Base-by-base conservation (phyloP, 768 basidiomycete genomes). In the Inosperma sp. region DNA sequence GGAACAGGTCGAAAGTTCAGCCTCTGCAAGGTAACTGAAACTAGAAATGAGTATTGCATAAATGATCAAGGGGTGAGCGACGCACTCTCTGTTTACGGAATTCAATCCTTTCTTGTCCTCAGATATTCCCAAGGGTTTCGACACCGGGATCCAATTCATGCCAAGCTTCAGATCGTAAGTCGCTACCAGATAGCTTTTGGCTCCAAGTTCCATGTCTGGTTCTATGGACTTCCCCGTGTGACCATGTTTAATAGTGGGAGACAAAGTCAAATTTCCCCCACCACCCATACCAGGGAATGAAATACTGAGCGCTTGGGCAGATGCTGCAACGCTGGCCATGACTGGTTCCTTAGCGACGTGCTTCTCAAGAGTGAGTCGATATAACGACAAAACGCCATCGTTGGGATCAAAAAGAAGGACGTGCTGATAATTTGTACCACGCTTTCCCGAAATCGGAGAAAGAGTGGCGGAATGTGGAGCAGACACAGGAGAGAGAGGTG, bases 1-100 rank as follows among this genome's bases (percentile, higher is more conserved):
- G 1, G 86, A 82, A 61, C 66, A 81, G 0, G 89, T 91, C 42
- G 86, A 86, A 4, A 95, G 77, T 63, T 96, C 93, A 0, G 89
- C 91, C 35, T 84, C 81, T 0, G 90, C 77, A 4, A 94, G 76
- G 68, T 78, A 84, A 55, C 85, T 89, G 51, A 3, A 41, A 37
- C 26, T 1, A 35, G 60, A 7, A 5, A 65, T 48, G 13, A 54
- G 30, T 40, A 49, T 44, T 52, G 35, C n/a, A 33, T 13, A 10
- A 16, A 25, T 16, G 42, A 44, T 16, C 48, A 36, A 48, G 54
- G 44, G 17, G 48, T 26, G 53, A 54, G 25, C 35, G 14, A 58
- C 63, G 23, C 12, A 69, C 62, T 64, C 48, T 59, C 51, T 19
- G n/a, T 46, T 43, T 22, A 17, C 23, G 31, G 47, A 39, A 51